Base-by-base conservation (phyloP, 2,329 filamentous ascomycete species). In the Plectosphaerella plurivora region DNA sequence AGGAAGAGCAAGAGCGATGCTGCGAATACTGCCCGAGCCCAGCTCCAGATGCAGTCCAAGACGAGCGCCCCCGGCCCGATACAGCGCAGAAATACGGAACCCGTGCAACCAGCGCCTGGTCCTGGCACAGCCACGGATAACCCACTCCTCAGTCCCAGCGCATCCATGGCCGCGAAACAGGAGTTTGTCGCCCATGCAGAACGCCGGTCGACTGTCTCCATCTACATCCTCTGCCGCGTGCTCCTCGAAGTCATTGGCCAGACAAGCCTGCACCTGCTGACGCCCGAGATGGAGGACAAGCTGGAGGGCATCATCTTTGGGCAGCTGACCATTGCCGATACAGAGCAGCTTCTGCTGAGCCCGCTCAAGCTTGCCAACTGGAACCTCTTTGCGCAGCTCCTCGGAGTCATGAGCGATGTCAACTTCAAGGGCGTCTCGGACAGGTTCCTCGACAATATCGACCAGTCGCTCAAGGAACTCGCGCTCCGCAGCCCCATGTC, bases 351-450 rank as follows among this genome's bases (percentile, higher is more conserved):
- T 4, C 76, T 84, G 56, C 77, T 86, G 9, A 96, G 91, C 0
- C 86, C 89, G 1, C 75, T 97, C 22, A 91, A 91, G 59, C 84
- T 94, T 70, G 89, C 94, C 14, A 99, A 99, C 63, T 99, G 93
- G 93, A 89, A 90, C 54, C 84, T 99, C 3, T 97, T 97, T 66
- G 87, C 91, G 18, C 89, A 96, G 62, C 76, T 99, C 4, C 81
- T 99, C 1, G 94, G 95, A n/a, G 88, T 92, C 39, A 96, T 99
- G 89, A 97, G 94, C 70, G 88, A 89, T 45, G 86, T 94, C 58
- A 93, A 95, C 65, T 97, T 99, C 67, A 75, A 83, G 15, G 89
- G 86, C 52, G 92, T 99, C 45, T 86, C 90, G 4, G 83, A 85
- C 51, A 85, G 90, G 47, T 99, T 96, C 64, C 77, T 96, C 45